Base-by-base conservation (phyloP, 371 early-diverging fungal species). In the Nematocida parisii region DNA sequence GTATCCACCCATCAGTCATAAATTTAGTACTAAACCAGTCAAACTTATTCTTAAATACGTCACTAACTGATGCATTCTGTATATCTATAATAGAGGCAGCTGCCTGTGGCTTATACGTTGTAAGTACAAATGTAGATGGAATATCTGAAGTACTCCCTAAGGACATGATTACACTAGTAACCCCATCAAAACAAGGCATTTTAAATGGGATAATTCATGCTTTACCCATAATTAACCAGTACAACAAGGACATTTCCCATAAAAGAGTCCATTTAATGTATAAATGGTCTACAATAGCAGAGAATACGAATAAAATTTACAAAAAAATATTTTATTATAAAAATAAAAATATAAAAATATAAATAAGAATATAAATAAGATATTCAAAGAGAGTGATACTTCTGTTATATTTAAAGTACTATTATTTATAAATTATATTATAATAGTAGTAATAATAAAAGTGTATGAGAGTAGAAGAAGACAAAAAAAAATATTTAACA, bases 71-170 rank as follows among this genome's bases (percentile, higher is more conserved):
- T 82, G 96, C 98, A 2, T 98, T 98, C 84, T 96, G 98, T 86
- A 96, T 97, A 72, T 94, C 94, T 9, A 95, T 97, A 66, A 92
- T 98, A 20, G 99, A 98, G 87, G 99, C 99, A 9, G 96, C 96
- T 3, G 91, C 93, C 68, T 96, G 95, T 71, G 95, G 95, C 40
- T 74, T 82, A 44, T 66, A 74, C n/a, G 97, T 97, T 7, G 97
- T 98, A 2, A 93, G 92, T 82, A 98, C 99, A 0, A 91, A 92
- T 85, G 97, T 98, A 4, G 99, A 98, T 57, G 99, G 98, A 2
- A 92, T 98, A 0, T 94, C 94, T 24, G 99, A 98, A 87, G 95
- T 98, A 0, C 87, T 97, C 50, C 96, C 97, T 0, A 88, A 90
- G 47, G 90, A 94, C 81, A 93, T 96, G 93, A 91, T 98, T n/a